These are phyloP conservation scores for Cucurbita pepo DNA, from an alignment of 306 rosid species.

Conservation along the genomic window DNA sequence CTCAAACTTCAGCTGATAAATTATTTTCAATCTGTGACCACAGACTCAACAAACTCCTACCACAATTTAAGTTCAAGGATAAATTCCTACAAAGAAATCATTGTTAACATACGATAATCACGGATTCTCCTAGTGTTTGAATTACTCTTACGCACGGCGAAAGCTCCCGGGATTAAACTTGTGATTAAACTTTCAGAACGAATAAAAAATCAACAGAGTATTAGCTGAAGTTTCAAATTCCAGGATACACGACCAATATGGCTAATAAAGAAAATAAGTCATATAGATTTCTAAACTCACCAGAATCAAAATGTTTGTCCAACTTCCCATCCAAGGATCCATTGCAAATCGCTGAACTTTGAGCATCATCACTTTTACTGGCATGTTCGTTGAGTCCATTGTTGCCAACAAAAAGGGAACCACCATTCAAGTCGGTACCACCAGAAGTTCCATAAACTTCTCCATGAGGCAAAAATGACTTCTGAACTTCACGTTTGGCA, in stretches of 20 bases:
- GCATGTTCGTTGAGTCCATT: constrained; percentile 14
- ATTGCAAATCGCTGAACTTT: constrained; percentile 25
- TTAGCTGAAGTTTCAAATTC: background rate
- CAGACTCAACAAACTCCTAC: background rate
- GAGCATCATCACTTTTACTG: constrained; percentile 13
- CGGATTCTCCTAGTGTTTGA: background rate
- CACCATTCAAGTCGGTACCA: constrained; percentile 6
- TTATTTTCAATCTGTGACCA: background rate
- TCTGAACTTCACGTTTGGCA: background rate
- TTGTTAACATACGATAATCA: background rate
- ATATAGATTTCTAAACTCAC: constrained; percentile 24
- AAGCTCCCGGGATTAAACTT: background rate
- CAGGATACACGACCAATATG: background rate
- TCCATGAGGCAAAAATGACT: constrained; percentile 25
- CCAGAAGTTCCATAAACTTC: constrained; percentile 3
- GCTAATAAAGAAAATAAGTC: background rate
- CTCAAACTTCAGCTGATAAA: background rate
- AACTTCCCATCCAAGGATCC: constrained; percentile 32
- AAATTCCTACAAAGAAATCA: background rate
- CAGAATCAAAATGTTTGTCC: constrained; percentile 25
- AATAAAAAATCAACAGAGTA: background rate
- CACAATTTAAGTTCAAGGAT: background rate
- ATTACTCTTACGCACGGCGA: background rate
- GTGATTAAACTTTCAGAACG: background rate
- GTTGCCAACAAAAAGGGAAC: constrained; percentile 1